Percentiles rank a stretch among this genome's conserved stretches.
Evolutionary conservation across 768 basidiomycete species (phyloP).

Genomic region (Podaxis sp.): DNA sequence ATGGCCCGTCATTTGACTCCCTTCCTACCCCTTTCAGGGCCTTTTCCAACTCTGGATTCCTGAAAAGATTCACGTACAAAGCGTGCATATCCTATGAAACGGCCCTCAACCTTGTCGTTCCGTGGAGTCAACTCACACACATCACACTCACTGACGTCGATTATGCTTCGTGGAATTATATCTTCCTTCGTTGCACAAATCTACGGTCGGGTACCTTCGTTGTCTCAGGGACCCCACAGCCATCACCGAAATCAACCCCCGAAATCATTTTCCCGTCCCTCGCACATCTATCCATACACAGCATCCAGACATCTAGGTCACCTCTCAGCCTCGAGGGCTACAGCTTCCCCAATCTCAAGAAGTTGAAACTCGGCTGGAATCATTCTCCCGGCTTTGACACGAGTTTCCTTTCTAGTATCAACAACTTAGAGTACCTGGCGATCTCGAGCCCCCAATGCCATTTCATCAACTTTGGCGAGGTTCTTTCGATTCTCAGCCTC

Average conservation of each 20-base stretch:
- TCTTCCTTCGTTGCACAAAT: constrained; percentile 2
- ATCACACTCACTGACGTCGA: constrained; percentile 8
- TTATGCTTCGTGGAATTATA: constrained; percentile 2
- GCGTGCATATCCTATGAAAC: constrained; percentile 9
- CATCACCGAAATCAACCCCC: background rate
- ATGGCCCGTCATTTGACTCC: constrained; percentile 1
- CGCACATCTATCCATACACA: constrained; percentile 1
- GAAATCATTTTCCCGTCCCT: background rate
- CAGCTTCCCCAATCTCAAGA: constrained; percentile 5
- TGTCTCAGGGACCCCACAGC: constrained; percentile 2
- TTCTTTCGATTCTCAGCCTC: background rate
- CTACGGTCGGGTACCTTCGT: constrained; percentile 7
- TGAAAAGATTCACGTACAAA: background rate
- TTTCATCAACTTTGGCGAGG: background rate
- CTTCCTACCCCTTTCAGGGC: background rate
- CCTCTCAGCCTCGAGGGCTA: constrained; percentile 9
- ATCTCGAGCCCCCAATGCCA: constrained; percentile 5
- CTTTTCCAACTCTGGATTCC: background rate
- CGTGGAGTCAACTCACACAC: constrained; percentile 10
- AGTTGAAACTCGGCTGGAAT: constrained; percentile 6
- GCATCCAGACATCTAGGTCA: constrained; percentile 1
- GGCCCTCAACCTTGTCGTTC: background rate
- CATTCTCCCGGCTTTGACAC: constrained; percentile 8
- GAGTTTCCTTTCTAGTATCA: constrained; percentile 7
- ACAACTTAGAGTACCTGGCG: background rate